Base-by-base conservation (phyloP, 1,139 yeast species). In the Saccharomycopsis hybrid region DNA sequence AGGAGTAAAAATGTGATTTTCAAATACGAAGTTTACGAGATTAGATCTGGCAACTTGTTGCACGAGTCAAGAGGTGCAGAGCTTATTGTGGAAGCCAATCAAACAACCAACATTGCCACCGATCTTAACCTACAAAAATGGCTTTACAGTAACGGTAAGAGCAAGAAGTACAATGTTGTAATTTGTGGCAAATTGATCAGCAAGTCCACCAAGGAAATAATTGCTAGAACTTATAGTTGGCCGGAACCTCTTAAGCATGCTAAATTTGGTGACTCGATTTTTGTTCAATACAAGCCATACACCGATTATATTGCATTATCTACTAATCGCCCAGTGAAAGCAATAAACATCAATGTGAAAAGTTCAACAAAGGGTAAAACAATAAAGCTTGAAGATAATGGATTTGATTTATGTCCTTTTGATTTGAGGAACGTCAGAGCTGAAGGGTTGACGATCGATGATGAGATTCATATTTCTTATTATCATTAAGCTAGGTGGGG, bases 161-260 rank as follows among this genome's bases (percentile, higher is more conserved):
- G 18, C 18, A 18, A 18, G 18, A 18, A 18, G 18, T 18, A 18
- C 18, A 33, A 30, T 13, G 28, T 36, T 5, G 42, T 38, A 7
- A 30, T 44, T 35, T 7, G 8, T 27, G 41, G 32, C 8, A 43
- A 27, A 31, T 13, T 33, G 18, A 8, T 43, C 7, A 24, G 13
- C 11, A 11, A 11, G 25, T n/a, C 35, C 5, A 31, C 25, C n/a
- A 9, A 33, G 5, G 29, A 27, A 13, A 54, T 63, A 5, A 49
- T 72, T 24, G 66, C 72, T 7, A 59, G 68, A 48, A 68, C 71
- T 5, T 64, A 67, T 9, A 77, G 74, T 55, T 76, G 80, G 80
- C 80, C 80, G 2, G 78, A 76, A 57, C 80, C 80, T 11, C 62
- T 76, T 54, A 76, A 76, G 56, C 66, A 71, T 54, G 59, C 72